Evolutionary conservation across 148 eudicot genomes (phyloP).

Genomic region (Limonium bicolor): DNA sequence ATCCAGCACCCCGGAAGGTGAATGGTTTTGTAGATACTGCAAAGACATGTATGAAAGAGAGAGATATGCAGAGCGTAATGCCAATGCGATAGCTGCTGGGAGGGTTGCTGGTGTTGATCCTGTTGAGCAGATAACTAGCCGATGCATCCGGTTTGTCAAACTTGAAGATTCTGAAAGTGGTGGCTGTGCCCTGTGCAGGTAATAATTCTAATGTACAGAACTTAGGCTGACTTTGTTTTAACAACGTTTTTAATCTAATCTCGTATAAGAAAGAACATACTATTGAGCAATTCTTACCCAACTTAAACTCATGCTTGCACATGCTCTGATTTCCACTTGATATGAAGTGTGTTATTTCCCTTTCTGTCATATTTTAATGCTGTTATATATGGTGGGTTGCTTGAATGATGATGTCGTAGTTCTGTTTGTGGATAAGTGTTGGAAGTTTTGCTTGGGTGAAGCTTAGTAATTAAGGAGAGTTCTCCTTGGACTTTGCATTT

Average conservation of each 20-base stretch:
- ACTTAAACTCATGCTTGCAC: too few species aligned
- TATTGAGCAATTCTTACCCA: too few species aligned
- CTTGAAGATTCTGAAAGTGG: constrained; percentile 24
- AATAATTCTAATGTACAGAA: neutral
- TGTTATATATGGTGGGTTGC: neutral
- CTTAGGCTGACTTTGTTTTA: neutral
- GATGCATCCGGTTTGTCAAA: constrained; percentile 51
- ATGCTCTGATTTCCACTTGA: neutral
- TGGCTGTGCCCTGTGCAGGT: constrained; percentile 77
- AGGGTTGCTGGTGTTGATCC: constrained; percentile 44
- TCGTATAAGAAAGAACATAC: too few species aligned
- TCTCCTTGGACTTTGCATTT: too few species aligned
- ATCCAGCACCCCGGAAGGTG: constrained; percentile 28
- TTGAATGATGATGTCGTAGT: too few species aligned
- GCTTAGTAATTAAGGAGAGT: too few species aligned
- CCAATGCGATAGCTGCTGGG: constrained; percentile 72
- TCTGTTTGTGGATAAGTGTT: too few species aligned
- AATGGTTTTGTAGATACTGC: constrained; percentile 64
- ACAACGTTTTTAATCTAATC: neutral
- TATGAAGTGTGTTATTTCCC: neutral
- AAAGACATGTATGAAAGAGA: constrained; percentile 31
- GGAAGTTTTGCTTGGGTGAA: too few species aligned
- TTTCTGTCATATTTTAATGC: neutral
- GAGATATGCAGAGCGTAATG: constrained; percentile 33
- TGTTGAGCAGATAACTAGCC: constrained; percentile 38